Evolutionary conservation across 306 rosid species (phyloP).

Genomic region (Argentina anserina): DNA sequence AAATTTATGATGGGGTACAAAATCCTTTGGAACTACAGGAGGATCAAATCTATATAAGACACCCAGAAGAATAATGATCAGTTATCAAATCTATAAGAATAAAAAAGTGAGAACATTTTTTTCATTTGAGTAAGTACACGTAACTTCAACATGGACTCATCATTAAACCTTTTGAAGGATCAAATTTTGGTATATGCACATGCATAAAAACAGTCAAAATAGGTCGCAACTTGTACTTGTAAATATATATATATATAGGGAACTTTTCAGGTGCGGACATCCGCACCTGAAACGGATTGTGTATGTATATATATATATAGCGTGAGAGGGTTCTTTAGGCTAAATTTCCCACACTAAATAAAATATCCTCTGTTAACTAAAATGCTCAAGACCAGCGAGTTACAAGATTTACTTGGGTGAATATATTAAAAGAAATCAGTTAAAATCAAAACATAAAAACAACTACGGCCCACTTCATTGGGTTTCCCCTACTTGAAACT

Average conservation of each 20-base stretch:
- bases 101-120: not conserved
- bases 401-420: not conserved
- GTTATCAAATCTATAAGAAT: not conserved
- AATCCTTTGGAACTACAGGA: conserved; percentile 77
- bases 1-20: conserved; percentile 72
- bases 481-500: not conserved
- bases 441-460: not conserved
- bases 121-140: not conserved
- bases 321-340: not conserved
- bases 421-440: not conserved
- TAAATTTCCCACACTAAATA: not conserved
- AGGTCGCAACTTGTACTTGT: not conserved
- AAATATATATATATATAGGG: too few species aligned
- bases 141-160: not conserved
- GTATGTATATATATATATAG: not conserved
- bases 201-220: not conserved
- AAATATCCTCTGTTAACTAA: not conserved
- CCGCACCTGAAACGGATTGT: too few species aligned
- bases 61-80: conserved; percentile 26
- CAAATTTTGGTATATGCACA: not conserved
- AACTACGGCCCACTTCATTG: not conserved
- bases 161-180: not conserved
- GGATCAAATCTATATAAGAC: conserved; percentile 65
- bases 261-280: too few species aligned
- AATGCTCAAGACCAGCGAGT: not conserved